Evolutionary conservation across 495 filamentous ascomycete genomes (phyloP), one percentile per base, ranked within the genome.

Genomic region (Apiosordaria backusii): DNA sequence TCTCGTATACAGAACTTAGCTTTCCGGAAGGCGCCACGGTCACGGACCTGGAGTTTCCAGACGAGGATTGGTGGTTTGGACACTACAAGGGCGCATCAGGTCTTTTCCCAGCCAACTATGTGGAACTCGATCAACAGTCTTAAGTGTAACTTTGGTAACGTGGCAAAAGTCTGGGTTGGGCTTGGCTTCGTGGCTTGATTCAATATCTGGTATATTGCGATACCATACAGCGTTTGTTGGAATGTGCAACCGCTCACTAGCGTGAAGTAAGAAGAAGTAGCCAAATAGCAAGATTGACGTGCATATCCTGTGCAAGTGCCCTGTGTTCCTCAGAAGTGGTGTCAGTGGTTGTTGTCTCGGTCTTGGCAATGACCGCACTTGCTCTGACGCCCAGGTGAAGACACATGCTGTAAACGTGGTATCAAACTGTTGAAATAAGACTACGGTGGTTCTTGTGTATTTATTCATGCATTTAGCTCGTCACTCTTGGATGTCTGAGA

Each of bases 11-110:
- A 84, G 81, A 99, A 77, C 77, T 99, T 63, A 92, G 87, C 71
- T 99, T 99, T 76, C 92, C 92, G 0, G 95, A 99, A 71, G 88
- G 88, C 4, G 93, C 90, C 26, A 92, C 81, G 57, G 91, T 99
- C 59, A 85, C 80, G 23, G 71, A 79, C 61, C 69, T 86, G 24
- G 91, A 97, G 78, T 98, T 98, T 79, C 96, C 96, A 4, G 95
- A 98, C 74, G 93, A 98, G 67, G 95, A 98, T 74, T 99, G 95
- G 95, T 99, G 95, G 95, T 87, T 91, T 67, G 95, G 95, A 50
- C 86, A 91, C 67, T 96, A 92, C 72, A 80, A 85, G 23, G 92
- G 92, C 9, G 85, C 87, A 65, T 85, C 84, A 6, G 95, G 95
- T 24, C 82, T 98, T n/a, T 99, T 99, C 84, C 90, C 90, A n/a